Percentiles rank a stretch among this genome's conserved stretches.
Conservation (phyloP, 257 asterid genomes). For the Solanum virginianum region DNA sequence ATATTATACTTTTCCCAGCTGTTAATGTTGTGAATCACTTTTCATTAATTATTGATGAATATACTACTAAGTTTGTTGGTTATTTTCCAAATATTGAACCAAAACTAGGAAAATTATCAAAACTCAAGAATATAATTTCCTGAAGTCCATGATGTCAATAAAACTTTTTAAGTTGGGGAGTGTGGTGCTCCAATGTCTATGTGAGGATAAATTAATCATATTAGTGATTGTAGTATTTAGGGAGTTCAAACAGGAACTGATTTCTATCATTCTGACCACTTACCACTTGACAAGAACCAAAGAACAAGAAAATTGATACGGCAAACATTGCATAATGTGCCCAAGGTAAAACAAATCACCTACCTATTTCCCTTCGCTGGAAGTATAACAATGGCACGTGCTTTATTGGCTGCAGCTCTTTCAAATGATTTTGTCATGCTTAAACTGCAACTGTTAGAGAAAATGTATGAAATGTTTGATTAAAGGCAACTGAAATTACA, state of each 20-base stretch:
- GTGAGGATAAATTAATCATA: not conserved
- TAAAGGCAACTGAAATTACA: not conserved
- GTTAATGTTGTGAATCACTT: not conserved
- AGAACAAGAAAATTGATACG: not conserved
- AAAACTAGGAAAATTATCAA: not conserved
- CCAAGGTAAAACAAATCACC: constrained; percentile 1
- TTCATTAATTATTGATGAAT: not conserved
- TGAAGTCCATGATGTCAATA: not conserved
- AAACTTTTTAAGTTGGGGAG: not conserved
- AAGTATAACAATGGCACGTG: constrained; percentile 87
- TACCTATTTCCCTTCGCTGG: constrained; percentile 86
- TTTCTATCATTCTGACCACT: not conserved
- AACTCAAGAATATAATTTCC: not conserved
- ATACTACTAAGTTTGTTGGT: not conserved
- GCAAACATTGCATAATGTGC: not conserved
- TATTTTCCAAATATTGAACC: not conserved
- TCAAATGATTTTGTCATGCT: constrained; percentile 88
- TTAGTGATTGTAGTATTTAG: not conserved
- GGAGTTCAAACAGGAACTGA: not conserved
- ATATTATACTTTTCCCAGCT: not conserved
- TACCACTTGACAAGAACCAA: not conserved
- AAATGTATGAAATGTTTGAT: constrained; percentile 15
- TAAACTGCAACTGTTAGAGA: constrained; percentile 73
- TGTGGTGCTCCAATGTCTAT: not conserved
- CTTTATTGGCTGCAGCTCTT: constrained; percentile 92